A percentile compares a stretch with the other conserved stretches of the same genome.
These are phyloP conservation scores for Aspergillus hortae DNA, from an alignment of 2,329 filamentous ascomycete genomes.

Conservation along the genomic window DNA sequence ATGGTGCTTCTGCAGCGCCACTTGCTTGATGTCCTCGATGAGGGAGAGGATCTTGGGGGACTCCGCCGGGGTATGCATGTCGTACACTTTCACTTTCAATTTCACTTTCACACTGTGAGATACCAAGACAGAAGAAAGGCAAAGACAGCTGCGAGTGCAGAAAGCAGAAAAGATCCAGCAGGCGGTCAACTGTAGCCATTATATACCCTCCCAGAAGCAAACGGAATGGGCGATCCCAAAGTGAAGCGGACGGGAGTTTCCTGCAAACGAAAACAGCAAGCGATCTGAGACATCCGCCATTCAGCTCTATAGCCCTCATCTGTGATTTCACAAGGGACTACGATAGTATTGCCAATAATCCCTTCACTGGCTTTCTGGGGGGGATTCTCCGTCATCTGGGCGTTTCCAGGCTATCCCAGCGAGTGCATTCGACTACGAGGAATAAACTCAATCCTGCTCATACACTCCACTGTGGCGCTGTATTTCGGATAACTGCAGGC, in stretches of 20 bases:
- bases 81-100: neutral
- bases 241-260: neutral
- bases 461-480: neutral
- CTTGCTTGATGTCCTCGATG: conserved; percentile 11
- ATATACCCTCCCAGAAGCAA: no score
- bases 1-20: conserved; percentile 15
- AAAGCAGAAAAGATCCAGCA: no score
- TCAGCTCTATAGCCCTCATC: no score
- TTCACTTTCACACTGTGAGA: neutral
- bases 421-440: no score
- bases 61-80: conserved; percentile 5
- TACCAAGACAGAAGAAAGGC: neutral
- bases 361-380: neutral
- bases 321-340: neutral
- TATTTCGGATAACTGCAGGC: neutral
- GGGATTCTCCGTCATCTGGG: no score
- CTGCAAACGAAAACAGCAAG: neutral
- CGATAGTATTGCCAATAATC: neutral
- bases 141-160: neutral
- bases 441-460: no score
- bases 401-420: no score
- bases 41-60: conserved; percentile 5
- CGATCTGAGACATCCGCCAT: neutral
- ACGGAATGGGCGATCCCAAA: no score
- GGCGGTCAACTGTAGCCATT: no score